These are phyloP conservation scores for Alternaria alternata DNA, from an alignment of 2,329 filamentous ascomycete species.

Conservation along the genomic window DNA sequence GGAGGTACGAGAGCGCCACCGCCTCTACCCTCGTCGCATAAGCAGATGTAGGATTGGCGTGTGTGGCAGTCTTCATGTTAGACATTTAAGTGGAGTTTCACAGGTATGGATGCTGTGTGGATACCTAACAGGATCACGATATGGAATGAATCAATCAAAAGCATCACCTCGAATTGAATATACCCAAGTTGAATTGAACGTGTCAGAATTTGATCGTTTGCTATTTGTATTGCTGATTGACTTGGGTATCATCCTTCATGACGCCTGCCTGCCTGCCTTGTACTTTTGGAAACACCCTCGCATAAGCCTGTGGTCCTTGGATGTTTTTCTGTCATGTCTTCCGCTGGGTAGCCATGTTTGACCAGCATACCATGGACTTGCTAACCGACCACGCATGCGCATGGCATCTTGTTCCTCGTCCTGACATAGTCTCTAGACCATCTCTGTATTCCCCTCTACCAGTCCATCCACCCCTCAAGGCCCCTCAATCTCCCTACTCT, in stretches of 20 bases:
- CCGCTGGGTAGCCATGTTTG: neutral
- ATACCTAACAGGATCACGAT: slow-evolving; percentile 46
- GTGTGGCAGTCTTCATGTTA: slow-evolving; percentile 33
- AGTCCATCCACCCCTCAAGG: slow-evolving; percentile 9
- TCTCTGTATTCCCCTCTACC: no score
- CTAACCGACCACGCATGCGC: no score
- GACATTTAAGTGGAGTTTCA: slow-evolving; percentile 48
- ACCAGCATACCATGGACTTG: neutral
- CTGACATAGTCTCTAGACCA: no score
- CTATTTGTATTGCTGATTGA: slow-evolving; percentile 17
- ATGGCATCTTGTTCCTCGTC: neutral
- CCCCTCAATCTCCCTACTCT: slow-evolving; percentile 59
- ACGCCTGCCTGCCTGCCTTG: slow-evolving; percentile 7
- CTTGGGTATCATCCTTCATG: slow-evolving; percentile 29
- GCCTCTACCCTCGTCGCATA: slow-evolving; percentile 62
- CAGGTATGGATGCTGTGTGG: slow-evolving; percentile 48
- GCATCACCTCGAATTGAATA: slow-evolving; percentile 40
- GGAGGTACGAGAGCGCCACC: slow-evolving; percentile 98
- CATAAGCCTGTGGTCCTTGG: neutral
- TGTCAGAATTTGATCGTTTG: slow-evolving; percentile 12
- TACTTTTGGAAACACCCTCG: slow-evolving; percentile 20
- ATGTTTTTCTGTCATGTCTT: neutral
- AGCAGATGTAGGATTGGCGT: slow-evolving; percentile 47
- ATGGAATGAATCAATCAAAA: slow-evolving; percentile 49
- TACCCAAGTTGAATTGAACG: slow-evolving; percentile 24